Evolutionary conservation across 1,284 basidiomycete species (phyloP).

Genomic region (Trametes hirsuta): DNA sequence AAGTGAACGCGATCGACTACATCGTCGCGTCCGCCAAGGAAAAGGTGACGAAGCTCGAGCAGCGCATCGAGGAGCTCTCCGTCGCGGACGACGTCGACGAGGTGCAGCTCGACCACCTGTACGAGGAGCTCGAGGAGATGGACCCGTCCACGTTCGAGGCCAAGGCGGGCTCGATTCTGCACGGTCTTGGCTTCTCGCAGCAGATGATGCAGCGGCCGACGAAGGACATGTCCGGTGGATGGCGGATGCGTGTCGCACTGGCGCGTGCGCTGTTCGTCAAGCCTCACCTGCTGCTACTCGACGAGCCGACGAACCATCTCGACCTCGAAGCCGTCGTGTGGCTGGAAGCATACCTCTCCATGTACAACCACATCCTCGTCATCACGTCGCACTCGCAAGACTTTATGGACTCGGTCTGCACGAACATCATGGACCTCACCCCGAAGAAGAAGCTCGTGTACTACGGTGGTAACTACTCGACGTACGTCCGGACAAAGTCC

Average conservation of each 20-base stretch:
- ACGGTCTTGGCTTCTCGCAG: constrained; percentile 93
- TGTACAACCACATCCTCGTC: constrained; percentile 98
- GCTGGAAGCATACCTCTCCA: constrained; percentile 97
- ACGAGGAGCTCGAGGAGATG: constrained; percentile 97
- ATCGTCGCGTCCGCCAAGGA: constrained; percentile 91
- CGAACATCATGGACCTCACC: constrained; percentile 98
- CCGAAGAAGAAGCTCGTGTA: constrained; percentile 87
- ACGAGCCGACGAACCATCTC: constrained; percentile 89
- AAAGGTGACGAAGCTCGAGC: constrained; percentile 96
- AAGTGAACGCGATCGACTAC: constrained; percentile 95
- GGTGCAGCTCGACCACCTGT: constrained; percentile 80
- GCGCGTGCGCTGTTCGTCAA: constrained; percentile 96
- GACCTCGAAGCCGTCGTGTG: constrained; percentile 95
- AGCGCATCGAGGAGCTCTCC: constrained; percentile 93
- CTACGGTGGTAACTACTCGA: constrained; percentile 97
- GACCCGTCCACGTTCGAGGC: constrained; percentile 96
- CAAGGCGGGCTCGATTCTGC: constrained; percentile 94
- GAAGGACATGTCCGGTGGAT: constrained; percentile 98
- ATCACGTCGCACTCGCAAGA: constrained; percentile 97
- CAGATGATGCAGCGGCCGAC: constrained; percentile 97
- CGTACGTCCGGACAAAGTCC: constrained; percentile 92
- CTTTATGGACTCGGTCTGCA: constrained; percentile 98
- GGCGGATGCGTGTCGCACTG: constrained; percentile 98
- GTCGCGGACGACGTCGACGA: constrained; percentile 91
- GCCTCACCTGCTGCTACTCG: constrained; percentile 92